Conservation (phyloP, 345 rosid genomes). For the Salix udensis region DNA sequence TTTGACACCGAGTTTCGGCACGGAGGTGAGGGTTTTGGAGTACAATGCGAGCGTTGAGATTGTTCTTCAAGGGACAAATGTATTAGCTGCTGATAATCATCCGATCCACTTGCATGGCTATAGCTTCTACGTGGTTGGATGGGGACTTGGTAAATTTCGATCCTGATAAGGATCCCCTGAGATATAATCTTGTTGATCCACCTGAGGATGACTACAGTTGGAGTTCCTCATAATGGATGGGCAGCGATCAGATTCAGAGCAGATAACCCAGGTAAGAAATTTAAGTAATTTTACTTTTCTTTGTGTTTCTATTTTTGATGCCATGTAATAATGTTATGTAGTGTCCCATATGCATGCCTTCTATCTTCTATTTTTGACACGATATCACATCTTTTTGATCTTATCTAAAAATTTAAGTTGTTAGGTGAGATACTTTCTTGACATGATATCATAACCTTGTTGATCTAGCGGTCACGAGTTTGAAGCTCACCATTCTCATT, state of each 20-base stretch:
- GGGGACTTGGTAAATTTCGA: constrained; percentile 3
- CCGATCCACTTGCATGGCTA: constrained; percentile 25
- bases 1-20: not conserved
- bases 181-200: constrained; percentile 12
- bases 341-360: no score
- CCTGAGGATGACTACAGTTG: constrained; percentile 10
- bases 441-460: no score
- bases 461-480: no score
- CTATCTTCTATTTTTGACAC: not conserved
- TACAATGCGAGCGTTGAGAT: constrained; percentile 2
- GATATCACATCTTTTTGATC: no score
- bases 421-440: no score
- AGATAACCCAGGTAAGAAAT: constrained; percentile 14
- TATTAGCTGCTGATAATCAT: constrained; percentile 4
- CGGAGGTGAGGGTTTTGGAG: constrained; percentile 3
- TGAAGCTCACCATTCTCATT: no score
- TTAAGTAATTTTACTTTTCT: not conserved
- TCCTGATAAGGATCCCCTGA: not conserved
- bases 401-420: no score
- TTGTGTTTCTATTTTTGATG: no score
- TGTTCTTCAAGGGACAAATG: constrained; percentile 8
- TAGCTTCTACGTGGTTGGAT: constrained; percentile 15
- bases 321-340: no score
- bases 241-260: constrained; percentile 14
- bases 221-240: constrained; percentile 16